Percentiles rank a stretch among this genome's conserved stretches.
These are phyloP conservation scores for Monosporascus sp. DNA, from an alignment of 2,329 filamentous ascomycete genomes.

Conservation along the genomic window DNA sequence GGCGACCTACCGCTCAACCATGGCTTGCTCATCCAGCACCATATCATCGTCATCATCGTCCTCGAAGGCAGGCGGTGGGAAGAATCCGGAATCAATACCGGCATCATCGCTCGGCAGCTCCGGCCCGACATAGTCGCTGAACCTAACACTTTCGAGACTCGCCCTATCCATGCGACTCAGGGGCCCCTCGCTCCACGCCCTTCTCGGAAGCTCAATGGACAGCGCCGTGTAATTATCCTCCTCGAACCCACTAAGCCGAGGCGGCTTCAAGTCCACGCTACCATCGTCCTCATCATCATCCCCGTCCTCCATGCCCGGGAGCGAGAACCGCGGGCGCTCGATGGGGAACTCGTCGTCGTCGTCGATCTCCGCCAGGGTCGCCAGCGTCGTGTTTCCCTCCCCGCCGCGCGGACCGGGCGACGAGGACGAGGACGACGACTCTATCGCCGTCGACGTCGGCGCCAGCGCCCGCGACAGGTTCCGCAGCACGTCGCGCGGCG, in stretches of 20 bases:
- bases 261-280: constrained; percentile 44
- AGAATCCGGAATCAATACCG: constrained; percentile 46
- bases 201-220: constrained; percentile 55
- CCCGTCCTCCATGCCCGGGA: constrained; percentile 40
- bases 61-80: constrained; percentile 41
- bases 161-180: constrained; percentile 39
- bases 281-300: constrained; percentile 44
- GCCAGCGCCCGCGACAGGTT: constrained; percentile 51
- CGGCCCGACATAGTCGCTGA: constrained; percentile 44
- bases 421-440: constrained; percentile 40
- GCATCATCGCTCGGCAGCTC: constrained; percentile 35
- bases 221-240: constrained; percentile 54
- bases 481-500: constrained; percentile 32
- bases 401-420: constrained; percentile 23
- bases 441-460: constrained; percentile 38
- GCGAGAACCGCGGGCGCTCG: constrained; percentile 48
- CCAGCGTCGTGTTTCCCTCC: constrained; percentile 18
- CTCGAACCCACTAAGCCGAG: constrained; percentile 49
- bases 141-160: constrained; percentile 45
- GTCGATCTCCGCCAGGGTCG: constrained; percentile 29
- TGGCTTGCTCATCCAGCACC: constrained; percentile 32
- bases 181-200: constrained; percentile 43
- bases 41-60: constrained; percentile 33
- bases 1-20: constrained; percentile 36
- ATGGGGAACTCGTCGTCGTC: constrained; percentile 48